phyloP scores from a whole-genome alignment of 2,329 filamentous ascomycete species.

The Talaromyces sp. region DNA sequence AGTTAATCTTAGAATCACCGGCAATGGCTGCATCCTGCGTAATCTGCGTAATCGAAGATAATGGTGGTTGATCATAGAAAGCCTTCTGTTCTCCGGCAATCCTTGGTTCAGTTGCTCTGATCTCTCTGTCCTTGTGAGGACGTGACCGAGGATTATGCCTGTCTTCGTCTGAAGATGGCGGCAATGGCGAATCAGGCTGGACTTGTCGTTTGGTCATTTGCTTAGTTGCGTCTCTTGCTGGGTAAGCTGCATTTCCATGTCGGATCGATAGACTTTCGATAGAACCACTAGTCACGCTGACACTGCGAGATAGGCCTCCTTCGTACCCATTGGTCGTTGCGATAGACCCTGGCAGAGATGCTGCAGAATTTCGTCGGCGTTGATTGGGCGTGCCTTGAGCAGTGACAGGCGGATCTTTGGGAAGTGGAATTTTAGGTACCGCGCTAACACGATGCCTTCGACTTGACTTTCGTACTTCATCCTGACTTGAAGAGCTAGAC shows the following conservation, averaged over 20 bases:
- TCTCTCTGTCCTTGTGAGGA: neutral
- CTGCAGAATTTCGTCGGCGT: slow-evolving; percentile 12
- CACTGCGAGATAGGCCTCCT: slow-evolving; percentile 17
- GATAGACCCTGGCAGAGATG: slow-evolving; percentile 16
- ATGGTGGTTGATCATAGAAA: slow-evolving; percentile 14
- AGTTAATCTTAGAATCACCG: slow-evolving; percentile 24
- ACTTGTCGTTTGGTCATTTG: slow-evolving; percentile 20
- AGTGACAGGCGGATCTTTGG: slow-evolving; percentile 22
- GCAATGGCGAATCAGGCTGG: slow-evolving; percentile 30
- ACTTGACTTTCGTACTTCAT: neutral
- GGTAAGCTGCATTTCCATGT: slow-evolving; percentile 4
- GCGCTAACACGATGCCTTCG: slow-evolving; percentile 14
- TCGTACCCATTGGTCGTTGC: slow-evolving; percentile 17
- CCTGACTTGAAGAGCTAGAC: neutral
- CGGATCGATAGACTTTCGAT: slow-evolving; percentile 8
- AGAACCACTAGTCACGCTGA: slow-evolving; percentile 17
- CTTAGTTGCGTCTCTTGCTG: slow-evolving; percentile 23
- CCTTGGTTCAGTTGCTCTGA: neutral
- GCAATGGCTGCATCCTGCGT: slow-evolving; percentile 25
- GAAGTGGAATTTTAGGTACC: slow-evolving; percentile 23
- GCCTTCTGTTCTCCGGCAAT: neutral
- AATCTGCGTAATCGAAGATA: slow-evolving; percentile 9
- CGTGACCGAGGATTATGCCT: neutral
- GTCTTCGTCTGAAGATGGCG: slow-evolving; percentile 43
- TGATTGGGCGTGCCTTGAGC: slow-evolving; percentile 2